Conservation (phyloP, 176 grass and related monocot species). For the Triticum timopheevii region DNA sequence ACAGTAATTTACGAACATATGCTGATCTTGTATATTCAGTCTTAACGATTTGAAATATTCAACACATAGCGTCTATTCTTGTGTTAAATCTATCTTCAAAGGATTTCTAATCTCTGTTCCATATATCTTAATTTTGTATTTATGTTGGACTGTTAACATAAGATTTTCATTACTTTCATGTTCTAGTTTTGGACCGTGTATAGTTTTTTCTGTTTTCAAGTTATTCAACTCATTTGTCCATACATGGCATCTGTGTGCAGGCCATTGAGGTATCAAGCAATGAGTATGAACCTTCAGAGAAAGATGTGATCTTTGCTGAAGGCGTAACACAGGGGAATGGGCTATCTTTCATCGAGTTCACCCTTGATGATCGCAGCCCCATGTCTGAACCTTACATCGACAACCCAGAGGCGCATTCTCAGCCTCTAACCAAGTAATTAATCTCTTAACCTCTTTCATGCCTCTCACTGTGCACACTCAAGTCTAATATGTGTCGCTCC, state of each 20-base stretch:
- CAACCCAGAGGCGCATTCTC: constrained; percentile 73
- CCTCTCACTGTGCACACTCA: background rate
- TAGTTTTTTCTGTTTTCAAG: constrained; percentile 10
- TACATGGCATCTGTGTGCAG: constrained; percentile 41
- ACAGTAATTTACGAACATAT: background rate
- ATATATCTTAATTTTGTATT: background rate
- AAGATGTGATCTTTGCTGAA: constrained; percentile 88
- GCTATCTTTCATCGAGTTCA: constrained; percentile 80
- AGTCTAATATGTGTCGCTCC: background rate
- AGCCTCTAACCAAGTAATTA: constrained; percentile 72
- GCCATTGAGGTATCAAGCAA: constrained; percentile 96
- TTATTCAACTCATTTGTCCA: background rate
- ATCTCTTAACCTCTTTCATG: constrained; percentile 22
- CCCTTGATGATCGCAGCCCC: constrained; percentile 89
- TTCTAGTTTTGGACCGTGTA: background rate
- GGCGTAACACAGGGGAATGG: constrained; percentile 97
- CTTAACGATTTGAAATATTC: background rate
- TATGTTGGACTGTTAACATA: background rate
- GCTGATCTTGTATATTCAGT: background rate
- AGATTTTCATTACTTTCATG: background rate
- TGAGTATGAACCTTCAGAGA: constrained; percentile 97
- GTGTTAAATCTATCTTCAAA: background rate
- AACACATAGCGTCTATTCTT: background rate
- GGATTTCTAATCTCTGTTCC: background rate
- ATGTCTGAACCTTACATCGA: constrained; percentile 92